These are phyloP conservation scores for Fimicolochytrium jonesii DNA, from an alignment of 192 early-diverging fungal genomes.

Conservation along the genomic window DNA sequence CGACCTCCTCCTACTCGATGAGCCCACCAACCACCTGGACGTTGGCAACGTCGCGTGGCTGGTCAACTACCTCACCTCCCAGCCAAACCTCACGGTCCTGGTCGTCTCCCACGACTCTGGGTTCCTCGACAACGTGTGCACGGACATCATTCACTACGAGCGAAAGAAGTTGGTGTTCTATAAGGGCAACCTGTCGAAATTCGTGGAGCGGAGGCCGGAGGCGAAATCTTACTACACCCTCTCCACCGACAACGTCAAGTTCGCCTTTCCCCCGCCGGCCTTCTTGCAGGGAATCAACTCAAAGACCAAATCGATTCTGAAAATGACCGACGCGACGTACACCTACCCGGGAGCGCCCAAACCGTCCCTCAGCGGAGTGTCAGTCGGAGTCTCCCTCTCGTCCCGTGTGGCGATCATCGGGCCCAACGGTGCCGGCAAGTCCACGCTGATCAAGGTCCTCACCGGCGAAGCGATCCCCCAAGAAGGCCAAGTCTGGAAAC, in stretches of 20 bases:
- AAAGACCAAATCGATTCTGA: slow-evolving; percentile 72
- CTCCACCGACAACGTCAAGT: slow-evolving; percentile 63
- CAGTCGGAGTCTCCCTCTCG: slow-evolving; percentile 63
- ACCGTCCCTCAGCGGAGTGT: slow-evolving; percentile 58
- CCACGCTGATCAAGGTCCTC: slow-evolving; percentile 53
- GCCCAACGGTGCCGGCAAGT: slow-evolving; percentile 56
- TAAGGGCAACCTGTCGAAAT: slow-evolving; percentile 74
- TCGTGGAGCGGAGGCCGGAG: slow-evolving; percentile 68
- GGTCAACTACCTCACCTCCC: slow-evolving; percentile 63
- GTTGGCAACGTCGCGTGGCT: slow-evolving; percentile 72
- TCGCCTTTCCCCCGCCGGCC: slow-evolving; percentile 72
- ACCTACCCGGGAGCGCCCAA: slow-evolving; percentile 65
- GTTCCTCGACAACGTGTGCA: slow-evolving; percentile 78
- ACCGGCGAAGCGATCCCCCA: slow-evolving; percentile 72
- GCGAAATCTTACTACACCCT: slow-evolving; percentile 74
- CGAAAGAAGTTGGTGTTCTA: slow-evolving; percentile 73
- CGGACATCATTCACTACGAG: slow-evolving; percentile 75
- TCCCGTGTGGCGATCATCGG: slow-evolving; percentile 79
- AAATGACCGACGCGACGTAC: slow-evolving; percentile 67
- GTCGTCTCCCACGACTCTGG: slow-evolving; percentile 80
- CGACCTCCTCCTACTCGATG: slow-evolving; percentile 86
- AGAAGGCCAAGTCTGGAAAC: slow-evolving; percentile 71
- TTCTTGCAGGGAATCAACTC: slow-evolving; percentile 70
- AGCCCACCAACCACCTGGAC: slow-evolving; percentile 90
- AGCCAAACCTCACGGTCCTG: slow-evolving; percentile 63